These are phyloP conservation scores for Monosporozyma siamensis DNA, from an alignment of 805 yeast genomes.

Conservation along the genomic window DNA sequence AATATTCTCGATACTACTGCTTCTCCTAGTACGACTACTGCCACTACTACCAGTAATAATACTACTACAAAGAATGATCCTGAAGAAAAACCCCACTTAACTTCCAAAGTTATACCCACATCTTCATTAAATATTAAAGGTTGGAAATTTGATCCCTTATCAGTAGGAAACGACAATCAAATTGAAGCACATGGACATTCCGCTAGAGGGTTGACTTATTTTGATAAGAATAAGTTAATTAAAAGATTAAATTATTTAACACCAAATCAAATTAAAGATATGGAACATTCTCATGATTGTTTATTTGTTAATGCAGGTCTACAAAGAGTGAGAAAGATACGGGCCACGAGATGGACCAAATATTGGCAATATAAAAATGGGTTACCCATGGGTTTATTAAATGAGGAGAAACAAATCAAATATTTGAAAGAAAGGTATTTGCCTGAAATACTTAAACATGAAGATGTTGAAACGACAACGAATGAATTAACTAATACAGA, in stretches of 20 bases:
- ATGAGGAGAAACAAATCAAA: conserved; percentile 17
- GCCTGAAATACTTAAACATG: conserved; percentile 26
- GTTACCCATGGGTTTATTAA: conserved; percentile 25
- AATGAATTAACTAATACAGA: conserved; percentile 35
- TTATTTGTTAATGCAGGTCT: conserved; percentile 38
- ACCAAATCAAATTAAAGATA: conserved; percentile 34
- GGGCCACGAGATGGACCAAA: conserved; percentile 40
- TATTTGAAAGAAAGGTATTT: conserved; percentile 23
- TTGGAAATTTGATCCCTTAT: conserved; percentile 28
- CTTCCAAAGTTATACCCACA: neutral
- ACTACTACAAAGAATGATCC: neutral
- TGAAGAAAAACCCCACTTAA: neutral
- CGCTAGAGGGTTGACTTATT: conserved; percentile 37
- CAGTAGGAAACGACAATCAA: conserved; percentile 5
- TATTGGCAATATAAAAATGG: conserved; percentile 41
- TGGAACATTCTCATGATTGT: conserved; percentile 42
- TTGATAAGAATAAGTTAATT: conserved; percentile 23
- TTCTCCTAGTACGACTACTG: too few species aligned
- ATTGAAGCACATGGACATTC: conserved; percentile 16
- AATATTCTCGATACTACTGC: conserved; percentile 18
- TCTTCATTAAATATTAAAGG: conserved; percentile 21
- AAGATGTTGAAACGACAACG: conserved; percentile 25
- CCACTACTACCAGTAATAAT: too few species aligned
- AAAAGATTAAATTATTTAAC: conserved; percentile 27
- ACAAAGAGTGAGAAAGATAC: conserved; percentile 33